Base-by-base conservation (phyloP, 768 basidiomycete species). In the Mycena epipterygia region DNA sequence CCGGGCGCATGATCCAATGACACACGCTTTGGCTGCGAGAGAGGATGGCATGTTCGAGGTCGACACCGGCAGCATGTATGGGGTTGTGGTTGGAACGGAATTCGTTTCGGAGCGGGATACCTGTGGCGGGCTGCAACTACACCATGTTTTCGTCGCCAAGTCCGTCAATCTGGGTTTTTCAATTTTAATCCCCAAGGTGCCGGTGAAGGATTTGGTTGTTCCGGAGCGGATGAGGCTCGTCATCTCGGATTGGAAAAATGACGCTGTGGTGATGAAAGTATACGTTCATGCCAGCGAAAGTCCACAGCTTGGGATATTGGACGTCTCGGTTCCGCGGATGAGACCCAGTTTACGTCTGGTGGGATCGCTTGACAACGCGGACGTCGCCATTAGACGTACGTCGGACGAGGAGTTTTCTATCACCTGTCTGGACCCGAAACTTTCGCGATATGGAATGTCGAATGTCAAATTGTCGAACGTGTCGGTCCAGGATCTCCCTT, bases 41-140 rank as follows among this genome's bases (percentile, higher is more conserved):
- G 70, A 49, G 30, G 55, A 67, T 39, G 70, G 64, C 11, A n/a
- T 30, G 0, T 8, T 71, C 29, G 51, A 41, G 53, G 59, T 69
- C 44, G 32, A 67, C 27, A 37, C 41, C 8, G 72, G 72, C 8
- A 48, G 51, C 21, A 5, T 65, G 19, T 57, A 61, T 29, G 72
- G 72, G 5, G 68, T 73, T 2, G 72, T 69, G 16, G 64, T 70
- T 13, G 72, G 72, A 14, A 69, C 67, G 17, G 63, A 69, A 39
- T 73, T 73, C 27, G n/a, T 33, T 17, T n/a, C 59, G 14, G 49
- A 51, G 13, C 4, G 21, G 17, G 57, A 64, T 33, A 11, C 41
- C n/a, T 19, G 16, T 14, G 46, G 25, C 13, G 32, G 14, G 46
- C 23, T 37, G 29, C 55, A 57, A 1, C 30, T n/a, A 12, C 52